Evolutionary conservation across 257 asterid species (phyloP), one percentile per base, ranked within the genome.

Genomic region (Lavandula angustifolia): DNA sequence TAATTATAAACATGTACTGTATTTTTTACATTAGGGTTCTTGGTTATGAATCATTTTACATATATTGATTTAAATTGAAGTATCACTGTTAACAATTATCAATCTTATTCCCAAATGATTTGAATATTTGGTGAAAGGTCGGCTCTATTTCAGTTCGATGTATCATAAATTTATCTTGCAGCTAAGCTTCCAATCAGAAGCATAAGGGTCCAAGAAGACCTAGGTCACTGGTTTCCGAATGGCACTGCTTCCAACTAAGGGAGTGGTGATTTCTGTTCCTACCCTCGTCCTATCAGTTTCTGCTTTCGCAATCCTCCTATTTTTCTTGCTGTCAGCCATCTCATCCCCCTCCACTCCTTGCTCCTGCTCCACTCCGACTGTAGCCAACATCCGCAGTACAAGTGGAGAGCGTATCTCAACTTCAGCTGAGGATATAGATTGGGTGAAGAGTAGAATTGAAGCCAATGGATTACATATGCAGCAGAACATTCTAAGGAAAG

Each of bases 391-490:
- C 72, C 14, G 31, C 33, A 7, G 42, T 22, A 58, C 22, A 62
- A 40, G 62, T 34, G 72, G 53, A 34, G 82, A 74, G 56, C 84
- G 63, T 68, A 78, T 85, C 73, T 81, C 94, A 18, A 54, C 92
- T 59, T 78, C 95, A 9, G 42, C 73, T 3, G 88, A 85, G 42
- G 97, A 92, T 74, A 65, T 92, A 34, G 81, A 82, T 12, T 92
- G 96, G 99, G 82, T 89, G 57, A 89, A 73, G 78, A 40, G 72
- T 34, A 89, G 69, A 82, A 87, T 92, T 75, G 76, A 82, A 37
- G 84, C 85, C 47, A 87, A 92, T 71, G 99, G 95, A 54, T 76
- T 92, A 22, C 99, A 87, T 66, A 92, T 92, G 99, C 85, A 77
- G 22, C 88, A 78, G 29, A 89, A 92, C 76, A 79, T 89, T 56